Evolutionary conservation across 768 basidiomycete species (phyloP), one percentile per base, ranked within the genome.

Genomic region (Termitomyces sp.): DNA sequence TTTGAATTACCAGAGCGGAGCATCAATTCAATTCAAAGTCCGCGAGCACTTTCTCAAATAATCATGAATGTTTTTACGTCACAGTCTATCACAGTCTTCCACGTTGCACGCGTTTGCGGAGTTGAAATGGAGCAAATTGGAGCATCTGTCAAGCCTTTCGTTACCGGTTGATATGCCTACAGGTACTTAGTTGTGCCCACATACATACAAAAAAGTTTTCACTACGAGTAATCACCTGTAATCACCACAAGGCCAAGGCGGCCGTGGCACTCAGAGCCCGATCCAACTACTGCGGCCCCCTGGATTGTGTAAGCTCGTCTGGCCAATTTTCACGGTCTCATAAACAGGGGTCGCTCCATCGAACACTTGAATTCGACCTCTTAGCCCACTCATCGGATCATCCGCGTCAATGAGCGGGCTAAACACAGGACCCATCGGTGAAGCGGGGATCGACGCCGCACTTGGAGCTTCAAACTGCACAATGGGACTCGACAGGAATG

Each of bases 261-360:
- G 30, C 46, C 46, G 16, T 32, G 33, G 24, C 18, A 42, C 24
- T 61, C 59, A 82, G 52, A 95, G 73, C 20, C 96, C 96, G 57
- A 97, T 95, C 92, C 91, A 98, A 66, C 92, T 95, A 66, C 92
- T 91, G 47, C 90, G 79, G 3, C 96, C 96, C 1, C 85, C 83
- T 0, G 95, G 86, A 72, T 98, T 99, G 67, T 97, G 96, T 68
- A 99, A 71, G 62, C 84, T 84, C 33, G 94, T 95, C 74, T 98
- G 95, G 5, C 95, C 93, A 68, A 99, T 95, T 73, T 98, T 98
- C 49, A 98, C 82, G 32, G 84, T 78, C 72, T 69, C 79, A 67
- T 69, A 73, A 59, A 56, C 69, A 22, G 62, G 53, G 18, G 64
- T 56, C 34, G 56, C 30, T 39, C n/a, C 27, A 22, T 58, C 55